phyloP scores from a whole-genome alignment of 345 rosid genomes.

The Balakata baccata region DNA sequence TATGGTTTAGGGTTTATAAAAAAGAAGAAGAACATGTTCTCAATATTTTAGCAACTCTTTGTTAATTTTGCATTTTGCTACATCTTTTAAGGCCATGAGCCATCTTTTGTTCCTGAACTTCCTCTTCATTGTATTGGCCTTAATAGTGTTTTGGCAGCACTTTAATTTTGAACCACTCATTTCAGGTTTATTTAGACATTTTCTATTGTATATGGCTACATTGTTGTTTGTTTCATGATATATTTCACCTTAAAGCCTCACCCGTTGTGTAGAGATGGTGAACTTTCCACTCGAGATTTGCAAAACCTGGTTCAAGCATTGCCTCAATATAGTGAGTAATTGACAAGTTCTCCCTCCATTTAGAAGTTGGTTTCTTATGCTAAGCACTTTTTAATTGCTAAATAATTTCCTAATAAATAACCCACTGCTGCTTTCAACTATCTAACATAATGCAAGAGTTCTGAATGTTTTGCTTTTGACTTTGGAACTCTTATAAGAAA shows the following conservation, averaged over 20 bases:
- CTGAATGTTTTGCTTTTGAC: background rate
- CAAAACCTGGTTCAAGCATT: conserved; percentile 99
- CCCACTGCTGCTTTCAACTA: background rate
- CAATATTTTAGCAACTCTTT: background rate
- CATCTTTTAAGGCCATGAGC: background rate
- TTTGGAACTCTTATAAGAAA: conserved; percentile 7
- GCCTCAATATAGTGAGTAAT: conserved; percentile 98
- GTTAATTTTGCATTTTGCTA: background rate
- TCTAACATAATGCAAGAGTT: background rate
- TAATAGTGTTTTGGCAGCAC: background rate
- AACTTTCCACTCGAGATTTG: conserved; percentile 88
- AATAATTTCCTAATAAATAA: background rate
- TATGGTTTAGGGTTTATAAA: too few species aligned
- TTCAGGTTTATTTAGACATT: too few species aligned
- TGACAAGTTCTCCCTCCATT: conserved; percentile 98
- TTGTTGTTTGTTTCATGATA: too few species aligned
- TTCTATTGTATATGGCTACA: too few species aligned
- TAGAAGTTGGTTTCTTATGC: conserved; percentile 59
- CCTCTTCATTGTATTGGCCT: background rate
- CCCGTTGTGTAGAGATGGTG: conserved; percentile 65
- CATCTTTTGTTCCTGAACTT: background rate
- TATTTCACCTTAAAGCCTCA: background rate
- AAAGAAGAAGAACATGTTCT: background rate
- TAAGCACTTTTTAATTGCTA: background rate
- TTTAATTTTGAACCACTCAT: too few species aligned